phyloP scores from a whole-genome alignment of 306 rosid species.

The Malus asiatica region DNA sequence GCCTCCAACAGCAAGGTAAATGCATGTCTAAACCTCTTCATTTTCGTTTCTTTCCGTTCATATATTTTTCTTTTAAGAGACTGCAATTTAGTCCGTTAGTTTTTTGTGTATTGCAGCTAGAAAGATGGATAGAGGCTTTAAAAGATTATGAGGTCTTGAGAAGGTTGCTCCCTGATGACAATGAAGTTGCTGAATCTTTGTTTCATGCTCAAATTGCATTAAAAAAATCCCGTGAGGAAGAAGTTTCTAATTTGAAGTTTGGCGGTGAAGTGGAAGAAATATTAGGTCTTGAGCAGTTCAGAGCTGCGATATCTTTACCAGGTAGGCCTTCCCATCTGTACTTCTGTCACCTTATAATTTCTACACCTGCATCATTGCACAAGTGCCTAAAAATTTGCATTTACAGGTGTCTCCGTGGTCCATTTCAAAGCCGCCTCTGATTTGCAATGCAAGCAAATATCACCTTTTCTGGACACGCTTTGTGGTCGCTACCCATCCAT shows the following conservation, averaged over 20 bases:
- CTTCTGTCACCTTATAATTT: background rate
- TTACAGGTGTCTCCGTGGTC: conserved; percentile 72
- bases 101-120: conserved; percentile 50
- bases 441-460: conserved; percentile 63
- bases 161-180: conserved; percentile 68
- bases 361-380: background rate
- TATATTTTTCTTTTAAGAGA: background rate
- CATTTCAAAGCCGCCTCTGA: conserved; percentile 71
- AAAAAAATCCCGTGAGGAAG: conserved; percentile 88
- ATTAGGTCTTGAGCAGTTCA: conserved; percentile 68
- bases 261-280: conserved; percentile 89
- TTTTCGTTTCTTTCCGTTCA: background rate
- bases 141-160: conserved; percentile 71
- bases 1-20: conserved; percentile 78
- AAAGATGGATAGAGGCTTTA: conserved; percentile 82
- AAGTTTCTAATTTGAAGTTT: conserved; percentile 69
- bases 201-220: conserved; percentile 82
- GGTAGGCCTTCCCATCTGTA: conserved; percentile 29
- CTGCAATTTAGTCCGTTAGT: conserved; percentile 1
- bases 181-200: conserved; percentile 80
- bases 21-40: background rate
- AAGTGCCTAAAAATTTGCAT: background rate
- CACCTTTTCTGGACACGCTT: conserved; percentile 63
- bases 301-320: conserved; percentile 65
- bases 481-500: conserved; percentile 77